phyloP scores from a whole-genome alignment of 176 grass and related monocot genomes.

The Otatea glauca region DNA sequence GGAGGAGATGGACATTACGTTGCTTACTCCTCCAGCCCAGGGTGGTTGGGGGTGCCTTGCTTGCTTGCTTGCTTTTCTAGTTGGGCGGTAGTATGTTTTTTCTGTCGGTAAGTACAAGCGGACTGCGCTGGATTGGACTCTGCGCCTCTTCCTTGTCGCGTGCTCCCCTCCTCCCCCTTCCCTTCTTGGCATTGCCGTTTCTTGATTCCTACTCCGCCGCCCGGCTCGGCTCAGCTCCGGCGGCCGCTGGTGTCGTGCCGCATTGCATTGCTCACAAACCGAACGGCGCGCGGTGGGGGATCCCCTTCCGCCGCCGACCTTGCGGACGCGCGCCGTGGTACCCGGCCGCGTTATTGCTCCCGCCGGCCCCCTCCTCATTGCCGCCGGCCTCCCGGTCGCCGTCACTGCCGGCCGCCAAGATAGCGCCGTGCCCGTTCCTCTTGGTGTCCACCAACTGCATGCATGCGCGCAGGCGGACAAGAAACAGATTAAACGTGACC shows the following conservation, averaged over 20 bases:
- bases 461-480: background rate
- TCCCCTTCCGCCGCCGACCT: conserved; percentile 70
- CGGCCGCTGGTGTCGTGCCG: background rate
- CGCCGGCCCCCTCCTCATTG: conserved; percentile 2
- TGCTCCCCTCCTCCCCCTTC: conserved; percentile 3
- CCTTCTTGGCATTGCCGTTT: conserved; percentile 10
- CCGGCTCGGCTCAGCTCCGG: background rate
- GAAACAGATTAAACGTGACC: conserved; percentile 56
- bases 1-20: conserved; percentile 28
- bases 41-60: conserved; percentile 40
- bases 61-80: conserved; percentile 28
- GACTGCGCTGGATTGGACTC: background rate
- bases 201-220: background rate
- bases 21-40: conserved; percentile 19
- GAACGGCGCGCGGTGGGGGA: conserved; percentile 73
- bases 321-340: conserved; percentile 24
- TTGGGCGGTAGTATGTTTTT: conserved; percentile 20
- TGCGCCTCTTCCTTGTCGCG: background rate
- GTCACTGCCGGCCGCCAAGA: background rate
- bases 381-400: background rate
- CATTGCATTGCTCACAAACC: conserved; percentile 48
- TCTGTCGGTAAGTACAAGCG: conserved; percentile 13
- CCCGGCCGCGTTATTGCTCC: conserved; percentile 17
- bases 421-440: conserved; percentile 45
- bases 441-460: conserved; percentile 70